phyloP scores from a whole-genome alignment of 768 basidiomycete genomes.

The Trametes coccinea region DNA sequence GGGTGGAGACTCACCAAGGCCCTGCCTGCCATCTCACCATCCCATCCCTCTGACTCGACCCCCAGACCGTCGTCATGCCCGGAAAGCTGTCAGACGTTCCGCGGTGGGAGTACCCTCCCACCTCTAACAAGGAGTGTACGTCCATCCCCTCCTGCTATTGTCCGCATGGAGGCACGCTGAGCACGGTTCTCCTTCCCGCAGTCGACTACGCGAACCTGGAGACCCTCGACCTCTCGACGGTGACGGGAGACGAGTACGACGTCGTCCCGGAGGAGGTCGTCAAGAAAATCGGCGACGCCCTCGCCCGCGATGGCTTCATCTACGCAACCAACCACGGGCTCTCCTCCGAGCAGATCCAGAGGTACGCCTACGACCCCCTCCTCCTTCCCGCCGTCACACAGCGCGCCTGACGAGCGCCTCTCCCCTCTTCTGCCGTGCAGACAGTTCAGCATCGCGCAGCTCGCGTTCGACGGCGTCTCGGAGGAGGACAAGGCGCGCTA shows the following conservation, averaged over 20 bases:
- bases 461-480: slow-evolving; percentile 14
- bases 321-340: slow-evolving; percentile 16
- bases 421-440: not conserved
- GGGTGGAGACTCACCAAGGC: not conserved
- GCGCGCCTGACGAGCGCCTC: too few species aligned
- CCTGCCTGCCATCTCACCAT: not conserved
- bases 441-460: slow-evolving; percentile 15
- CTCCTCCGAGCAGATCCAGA: slow-evolving; percentile 8
- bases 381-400: too few species aligned
- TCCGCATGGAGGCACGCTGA: not conserved
- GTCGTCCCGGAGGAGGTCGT: slow-evolving; percentile 10
- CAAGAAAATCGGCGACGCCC: slow-evolving; percentile 15
- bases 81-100: slow-evolving; percentile 4
- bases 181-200: not conserved
- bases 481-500: slow-evolving; percentile 10
- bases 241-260: slow-evolving; percentile 7
- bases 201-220: slow-evolving; percentile 11
- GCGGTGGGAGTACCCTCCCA: slow-evolving; percentile 13
- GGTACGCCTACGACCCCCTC: not conserved
- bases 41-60: not conserved
- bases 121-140: slow-evolving; percentile 6
- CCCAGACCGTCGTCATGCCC: not conserved
- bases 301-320: slow-evolving; percentile 15
- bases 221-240: slow-evolving; percentile 6
- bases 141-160: not conserved